Evolutionary conservation across 176 grass and related monocot genomes (phyloP).

Genomic region (Cenchrus fungigraminus): DNA sequence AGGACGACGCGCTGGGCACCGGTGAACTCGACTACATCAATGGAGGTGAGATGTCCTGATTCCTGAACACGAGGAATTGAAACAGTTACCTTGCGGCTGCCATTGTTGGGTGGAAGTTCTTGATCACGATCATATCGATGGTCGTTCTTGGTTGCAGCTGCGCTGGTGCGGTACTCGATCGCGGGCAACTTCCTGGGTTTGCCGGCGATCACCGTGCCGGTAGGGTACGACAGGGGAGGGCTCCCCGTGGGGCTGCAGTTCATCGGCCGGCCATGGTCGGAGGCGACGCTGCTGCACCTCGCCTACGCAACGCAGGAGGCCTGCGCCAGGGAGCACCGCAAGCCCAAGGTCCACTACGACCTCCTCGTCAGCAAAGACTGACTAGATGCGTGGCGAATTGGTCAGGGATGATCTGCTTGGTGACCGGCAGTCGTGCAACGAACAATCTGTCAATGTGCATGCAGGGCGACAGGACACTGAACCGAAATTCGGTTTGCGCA

Average conservation of each 20-base stretch:
- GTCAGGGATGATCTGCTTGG: no score
- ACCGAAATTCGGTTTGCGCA: no score
- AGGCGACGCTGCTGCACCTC: slow-evolving; percentile 82
- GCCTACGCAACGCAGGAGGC: slow-evolving; percentile 69
- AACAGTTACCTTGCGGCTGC: neutral
- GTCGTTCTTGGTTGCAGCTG: slow-evolving; percentile 42
- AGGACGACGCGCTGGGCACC: slow-evolving; percentile 57
- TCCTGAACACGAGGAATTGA: neutral
- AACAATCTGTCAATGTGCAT: no score
- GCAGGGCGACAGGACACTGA: no score
- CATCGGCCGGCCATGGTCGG: slow-evolving; percentile 86
- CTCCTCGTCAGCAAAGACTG: slow-evolving; percentile 44
- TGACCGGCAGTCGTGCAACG: no score
- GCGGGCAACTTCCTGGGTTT: slow-evolving; percentile 92
- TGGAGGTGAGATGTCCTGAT: slow-evolving; percentile 46
- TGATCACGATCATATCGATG: no score
- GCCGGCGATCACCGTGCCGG: slow-evolving; percentile 82
- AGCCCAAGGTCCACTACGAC: slow-evolving; percentile 74
- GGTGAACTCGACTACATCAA: slow-evolving; percentile 97
- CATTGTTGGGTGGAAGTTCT: no score
- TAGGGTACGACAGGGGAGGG: slow-evolving; percentile 65
- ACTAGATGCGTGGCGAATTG: no score
- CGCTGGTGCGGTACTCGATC: slow-evolving; percentile 84
- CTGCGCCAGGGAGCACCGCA: slow-evolving; percentile 49
- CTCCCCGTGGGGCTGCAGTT: slow-evolving; percentile 89